Percentiles rank a stretch among this genome's conserved stretches.
phyloP scores from a whole-genome alignment of 495 filamentous ascomycete species.

The Penicillium bialowiezense region DNA sequence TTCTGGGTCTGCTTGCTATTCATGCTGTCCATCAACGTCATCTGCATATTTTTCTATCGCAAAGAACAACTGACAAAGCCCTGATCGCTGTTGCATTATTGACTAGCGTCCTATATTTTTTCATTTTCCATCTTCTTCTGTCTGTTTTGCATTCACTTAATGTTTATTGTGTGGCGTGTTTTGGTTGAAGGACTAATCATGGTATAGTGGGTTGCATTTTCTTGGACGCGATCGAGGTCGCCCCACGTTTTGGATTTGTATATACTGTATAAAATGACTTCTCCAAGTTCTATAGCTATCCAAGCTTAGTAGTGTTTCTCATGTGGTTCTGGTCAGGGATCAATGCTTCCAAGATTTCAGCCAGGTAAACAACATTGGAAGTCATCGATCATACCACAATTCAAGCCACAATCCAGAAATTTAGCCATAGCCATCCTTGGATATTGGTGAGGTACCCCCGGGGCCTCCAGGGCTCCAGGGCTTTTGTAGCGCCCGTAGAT shows the following conservation, averaged over 20 bases:
- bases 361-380: too few species aligned
- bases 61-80: slow-evolving; percentile 54
- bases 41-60: slow-evolving; percentile 50
- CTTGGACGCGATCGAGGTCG: neutral
- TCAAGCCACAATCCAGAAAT: too few species aligned
- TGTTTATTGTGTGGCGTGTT: neutral
- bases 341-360: too few species aligned
- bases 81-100: slow-evolving; percentile 20
- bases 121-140: neutral
- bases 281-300: neutral
- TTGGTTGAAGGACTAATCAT: slow-evolving; percentile 10
- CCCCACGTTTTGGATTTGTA: slow-evolving; percentile 6
- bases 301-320: neutral
- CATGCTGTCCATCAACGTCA: slow-evolving; percentile 55
- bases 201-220: slow-evolving; percentile 2
- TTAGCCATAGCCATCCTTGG: too few species aligned
- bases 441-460: too few species aligned
- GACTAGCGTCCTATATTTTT: neutral
- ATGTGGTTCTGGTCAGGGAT: neutral
- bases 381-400: too few species aligned
- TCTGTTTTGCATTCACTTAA: neutral
- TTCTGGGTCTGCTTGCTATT: slow-evolving; percentile 58
- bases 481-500: too few species aligned
- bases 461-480: too few species aligned
- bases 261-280: slow-evolving; percentile 8